phyloP scores from a whole-genome alignment of 148 eudicot species.

The Amaranthus palmeri region DNA sequence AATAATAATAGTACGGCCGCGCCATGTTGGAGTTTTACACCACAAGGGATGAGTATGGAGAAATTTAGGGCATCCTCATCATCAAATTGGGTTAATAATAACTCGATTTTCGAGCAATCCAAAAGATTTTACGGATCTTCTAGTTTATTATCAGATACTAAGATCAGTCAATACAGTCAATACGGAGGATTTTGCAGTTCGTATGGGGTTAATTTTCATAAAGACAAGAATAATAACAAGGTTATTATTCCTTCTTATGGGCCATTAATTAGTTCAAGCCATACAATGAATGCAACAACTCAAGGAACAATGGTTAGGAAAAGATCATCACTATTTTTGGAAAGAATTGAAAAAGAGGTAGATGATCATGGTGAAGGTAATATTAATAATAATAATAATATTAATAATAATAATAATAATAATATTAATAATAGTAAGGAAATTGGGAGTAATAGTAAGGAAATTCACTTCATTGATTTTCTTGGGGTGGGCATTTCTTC shows the following conservation, averaged over 20 bases:
- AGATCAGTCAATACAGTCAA: slow-evolving; percentile 3
- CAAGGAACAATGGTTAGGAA: neutral
- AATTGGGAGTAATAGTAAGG: slow-evolving; percentile 19
- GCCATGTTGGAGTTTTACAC: slow-evolving; percentile 19
- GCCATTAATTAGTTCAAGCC: neutral
- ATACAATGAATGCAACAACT: neutral
- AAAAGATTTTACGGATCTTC: slow-evolving; percentile 4
- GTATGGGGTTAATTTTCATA: slow-evolving; percentile 9
- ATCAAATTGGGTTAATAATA: slow-evolving; percentile 15
- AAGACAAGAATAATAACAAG: slow-evolving; percentile 14
- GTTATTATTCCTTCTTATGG: neutral
- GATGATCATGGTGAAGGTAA: slow-evolving; percentile 7
- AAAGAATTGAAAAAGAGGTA: slow-evolving; percentile 4
- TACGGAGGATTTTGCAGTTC: slow-evolving; percentile 5
- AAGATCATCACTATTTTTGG: slow-evolving; percentile 9
- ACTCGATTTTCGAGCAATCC: slow-evolving; percentile 16
- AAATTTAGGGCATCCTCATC: slow-evolving; percentile 26
- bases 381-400: too few relatives aligned
- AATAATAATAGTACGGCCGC: neutral
- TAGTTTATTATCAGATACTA: slow-evolving; percentile 5
- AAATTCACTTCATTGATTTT: slow-evolving; percentile 72
- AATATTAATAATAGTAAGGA: neutral
- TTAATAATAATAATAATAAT: too few relatives aligned
- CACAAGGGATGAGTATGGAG: slow-evolving; percentile 9
- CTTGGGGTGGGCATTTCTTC: slow-evolving; percentile 80